Percentiles rank a stretch among this genome's conserved stretches.
These are phyloP conservation scores for Vararia minispora DNA, from an alignment of 768 basidiomycete species.

Conservation along the genomic window DNA sequence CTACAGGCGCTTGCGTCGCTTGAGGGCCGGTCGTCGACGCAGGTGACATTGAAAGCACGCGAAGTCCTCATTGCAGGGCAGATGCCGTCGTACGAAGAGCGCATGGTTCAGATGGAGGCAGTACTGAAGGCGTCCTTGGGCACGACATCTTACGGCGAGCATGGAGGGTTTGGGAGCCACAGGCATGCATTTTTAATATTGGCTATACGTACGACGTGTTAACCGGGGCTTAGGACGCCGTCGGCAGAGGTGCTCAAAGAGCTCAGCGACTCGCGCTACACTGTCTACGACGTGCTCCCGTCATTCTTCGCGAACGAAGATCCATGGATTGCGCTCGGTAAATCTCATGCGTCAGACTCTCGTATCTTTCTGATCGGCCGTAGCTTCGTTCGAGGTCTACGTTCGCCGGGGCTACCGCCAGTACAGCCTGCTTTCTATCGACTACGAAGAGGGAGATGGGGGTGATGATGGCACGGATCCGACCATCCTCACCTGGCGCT, in stretches of 20 bases:
- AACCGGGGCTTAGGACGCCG: conserved; percentile 44
- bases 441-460: conserved; percentile 89
- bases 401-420: conserved; percentile 92
- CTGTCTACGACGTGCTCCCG: conserved; percentile 94
- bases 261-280: conserved; percentile 91
- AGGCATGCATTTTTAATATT: conserved; percentile 12
- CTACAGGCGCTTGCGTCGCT: conserved; percentile 75
- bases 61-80: conserved; percentile 95
- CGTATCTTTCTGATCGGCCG: not conserved
- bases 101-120: conserved; percentile 86
- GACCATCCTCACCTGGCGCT: conserved; percentile 82
- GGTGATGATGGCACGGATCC: conserved; percentile 76
- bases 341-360: conserved; percentile 14
- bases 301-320: conserved; percentile 89
- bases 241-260: conserved; percentile 83
- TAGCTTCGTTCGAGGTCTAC: conserved; percentile 93
- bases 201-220: not conserved
- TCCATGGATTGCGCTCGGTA: conserved; percentile 73
- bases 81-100: conserved; percentile 96
- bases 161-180: conserved; percentile 55
- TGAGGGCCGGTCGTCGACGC: conserved; percentile 87
- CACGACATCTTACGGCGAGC: conserved; percentile 84
- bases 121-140: conserved; percentile 84
- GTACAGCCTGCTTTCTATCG: conserved; percentile 82
- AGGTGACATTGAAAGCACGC: conserved; percentile 88